These are phyloP conservation scores for Allium fistulosum DNA, from an alignment of 106 monocot genomes.

Conservation along the genomic window DNA sequence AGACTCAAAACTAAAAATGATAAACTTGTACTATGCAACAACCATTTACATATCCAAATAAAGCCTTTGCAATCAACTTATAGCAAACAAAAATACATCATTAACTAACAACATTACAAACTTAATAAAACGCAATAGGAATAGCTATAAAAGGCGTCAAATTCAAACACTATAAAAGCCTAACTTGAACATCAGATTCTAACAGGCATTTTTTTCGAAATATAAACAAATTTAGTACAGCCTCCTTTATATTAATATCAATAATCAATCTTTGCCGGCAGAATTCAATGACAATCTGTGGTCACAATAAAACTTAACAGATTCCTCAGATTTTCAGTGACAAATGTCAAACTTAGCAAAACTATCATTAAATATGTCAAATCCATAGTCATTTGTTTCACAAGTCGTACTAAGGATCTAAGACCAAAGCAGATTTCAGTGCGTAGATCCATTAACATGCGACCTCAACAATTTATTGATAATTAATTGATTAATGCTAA, in stretches of 20 bases:
- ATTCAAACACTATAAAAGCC: too few relatives aligned
- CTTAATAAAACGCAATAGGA: too few relatives aligned
- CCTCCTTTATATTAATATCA: too few relatives aligned
- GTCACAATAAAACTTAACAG: too few relatives aligned
- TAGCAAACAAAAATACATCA: not conserved
- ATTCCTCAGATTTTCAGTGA: not conserved
- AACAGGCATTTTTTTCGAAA: too few relatives aligned
- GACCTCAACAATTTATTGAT: not conserved
- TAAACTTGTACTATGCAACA: too few relatives aligned
- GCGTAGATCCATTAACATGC: slow-evolving; percentile 4
- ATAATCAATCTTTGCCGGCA: too few relatives aligned
- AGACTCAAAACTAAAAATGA: not conserved
- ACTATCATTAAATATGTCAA: not conserved
- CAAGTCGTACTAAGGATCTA: not conserved
- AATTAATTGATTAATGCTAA: not conserved
- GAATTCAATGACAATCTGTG: too few relatives aligned
- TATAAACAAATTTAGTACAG: too few relatives aligned
- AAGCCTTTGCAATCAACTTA: not conserved
- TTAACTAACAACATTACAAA: too few relatives aligned
- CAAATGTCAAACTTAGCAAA: not conserved
- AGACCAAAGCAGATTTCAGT: not conserved
- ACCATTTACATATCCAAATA: not conserved
- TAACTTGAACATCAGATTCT: too few relatives aligned
- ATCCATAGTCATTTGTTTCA: not conserved
- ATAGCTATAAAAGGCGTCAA: too few relatives aligned